These are phyloP conservation scores for Dendrocalamus sinicus DNA, from an alignment of 176 grass and related monocot genomes.

Conservation along the genomic window DNA sequence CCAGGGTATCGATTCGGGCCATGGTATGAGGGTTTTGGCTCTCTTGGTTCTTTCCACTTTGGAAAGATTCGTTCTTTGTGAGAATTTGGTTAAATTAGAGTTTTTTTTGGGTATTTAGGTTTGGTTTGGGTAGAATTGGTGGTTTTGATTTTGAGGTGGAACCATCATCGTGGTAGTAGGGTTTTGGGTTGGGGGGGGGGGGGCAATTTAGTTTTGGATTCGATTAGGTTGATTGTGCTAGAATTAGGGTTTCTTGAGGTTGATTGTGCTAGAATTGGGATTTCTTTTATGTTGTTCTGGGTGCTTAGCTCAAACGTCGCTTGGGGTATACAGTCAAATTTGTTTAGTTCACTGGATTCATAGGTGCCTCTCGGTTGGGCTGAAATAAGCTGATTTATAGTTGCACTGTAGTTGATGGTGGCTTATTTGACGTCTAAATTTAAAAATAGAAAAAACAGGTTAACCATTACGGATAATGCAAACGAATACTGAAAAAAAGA, in stretches of 20 bases:
- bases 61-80: neutral
- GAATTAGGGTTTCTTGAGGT: neutral
- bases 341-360: neutral
- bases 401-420: too few species aligned
- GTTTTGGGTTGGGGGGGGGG: conserved; percentile 4
- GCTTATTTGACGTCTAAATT: too few species aligned
- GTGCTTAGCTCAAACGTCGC: neutral
- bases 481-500: too few species aligned
- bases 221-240: neutral
- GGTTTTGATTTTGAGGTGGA: neutral
- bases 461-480: too few species aligned
- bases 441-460: too few species aligned
- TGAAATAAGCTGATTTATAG: too few species aligned
- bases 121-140: neutral
- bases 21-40: neutral
- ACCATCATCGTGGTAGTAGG: neutral
- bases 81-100: neutral
- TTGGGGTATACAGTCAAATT: neutral
- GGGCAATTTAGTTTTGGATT: neutral
- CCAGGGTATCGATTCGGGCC: neutral
- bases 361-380: too few species aligned
- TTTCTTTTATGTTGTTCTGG: neutral
- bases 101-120: neutral
- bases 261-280: neutral
- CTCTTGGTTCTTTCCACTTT: neutral